Evolutionary conservation across 2,329 filamentous ascomycete species (phyloP).

Genomic region (Pestalotiopsis sp.): DNA sequence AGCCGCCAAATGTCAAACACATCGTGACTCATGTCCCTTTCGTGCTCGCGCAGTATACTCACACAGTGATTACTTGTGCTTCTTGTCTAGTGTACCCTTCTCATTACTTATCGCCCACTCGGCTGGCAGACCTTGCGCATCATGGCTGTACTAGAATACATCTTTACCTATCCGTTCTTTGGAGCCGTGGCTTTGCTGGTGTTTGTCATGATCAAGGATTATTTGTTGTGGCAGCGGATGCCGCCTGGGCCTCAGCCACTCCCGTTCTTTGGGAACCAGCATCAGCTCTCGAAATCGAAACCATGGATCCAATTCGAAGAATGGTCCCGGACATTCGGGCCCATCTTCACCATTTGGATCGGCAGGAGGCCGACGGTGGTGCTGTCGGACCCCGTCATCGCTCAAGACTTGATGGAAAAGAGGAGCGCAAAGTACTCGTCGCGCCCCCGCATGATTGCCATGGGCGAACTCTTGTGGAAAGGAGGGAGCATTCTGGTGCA

Average conservation of each 20-base stretch:
- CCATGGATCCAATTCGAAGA: conserved; percentile 8
- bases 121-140: neutral
- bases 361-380: conserved; percentile 1
- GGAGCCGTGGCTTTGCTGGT: neutral
- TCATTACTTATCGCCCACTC: no score
- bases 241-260: neutral
- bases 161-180: neutral
- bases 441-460: conserved; percentile 11
- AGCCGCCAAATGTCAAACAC: no score
- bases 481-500: neutral
- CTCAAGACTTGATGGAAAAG: conserved; percentile 10
- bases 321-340: conserved; percentile 4
- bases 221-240: conserved; percentile 3
- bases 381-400: neutral
- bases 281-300: conserved; percentile 1
- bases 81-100: no score
- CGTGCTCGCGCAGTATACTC: no score
- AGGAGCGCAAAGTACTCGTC: conserved; percentile 5
- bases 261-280: conserved; percentile 1
- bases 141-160: neutral
- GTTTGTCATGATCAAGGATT: neutral
- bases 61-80: no score
- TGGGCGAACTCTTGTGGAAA: conserved; percentile 8
- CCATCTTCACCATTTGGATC: conserved; percentile 5
- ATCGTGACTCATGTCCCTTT: no score